Percentiles rank a stretch among this genome's conserved stretches.
Evolutionary conservation across 371 early-diverging fungal genomes (phyloP).

Genomic region (Basidiobolus meristosporus): DNA sequence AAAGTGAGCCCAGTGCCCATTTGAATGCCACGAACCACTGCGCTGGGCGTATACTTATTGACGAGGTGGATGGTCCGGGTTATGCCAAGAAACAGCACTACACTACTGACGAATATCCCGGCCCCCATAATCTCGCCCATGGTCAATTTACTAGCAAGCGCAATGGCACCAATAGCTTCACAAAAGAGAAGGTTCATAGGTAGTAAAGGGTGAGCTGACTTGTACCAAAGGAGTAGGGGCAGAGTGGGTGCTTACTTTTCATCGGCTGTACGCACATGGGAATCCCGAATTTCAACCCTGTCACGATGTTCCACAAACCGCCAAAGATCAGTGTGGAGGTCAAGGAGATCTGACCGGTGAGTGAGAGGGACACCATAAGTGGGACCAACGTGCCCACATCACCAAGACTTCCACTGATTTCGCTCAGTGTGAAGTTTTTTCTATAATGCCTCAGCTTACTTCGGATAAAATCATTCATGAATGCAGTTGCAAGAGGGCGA

Average conservation of each 20-base stretch:
- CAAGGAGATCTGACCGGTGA: constrained; percentile 53
- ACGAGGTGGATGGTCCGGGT: constrained; percentile 52
- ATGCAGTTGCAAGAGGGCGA: too few relatives aligned
- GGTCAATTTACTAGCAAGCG: constrained; percentile 44
- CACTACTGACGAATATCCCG: constrained; percentile 45
- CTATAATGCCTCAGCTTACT: too few relatives aligned
- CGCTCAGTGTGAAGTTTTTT: too few relatives aligned
- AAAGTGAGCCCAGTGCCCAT: constrained; percentile 66
- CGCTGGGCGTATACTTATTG: constrained; percentile 44
- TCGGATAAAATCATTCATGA: too few relatives aligned
- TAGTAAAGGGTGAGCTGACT: too few relatives aligned
- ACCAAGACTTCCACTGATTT: constrained; percentile 54
- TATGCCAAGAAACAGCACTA: constrained; percentile 43
- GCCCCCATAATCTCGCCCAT: too few relatives aligned
- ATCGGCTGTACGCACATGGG: constrained; percentile 78
- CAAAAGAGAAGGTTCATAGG: too few relatives aligned
- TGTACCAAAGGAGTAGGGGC: too few relatives aligned
- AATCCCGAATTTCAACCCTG: constrained; percentile 53
- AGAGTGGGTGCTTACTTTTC: constrained; percentile 32
- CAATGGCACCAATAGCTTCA: constrained; percentile 68
- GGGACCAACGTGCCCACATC: constrained; percentile 80
- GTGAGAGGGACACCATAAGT: constrained; percentile 59
- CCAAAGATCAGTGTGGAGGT: constrained; percentile 71
- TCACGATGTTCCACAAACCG: constrained; percentile 71
- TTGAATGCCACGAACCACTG: constrained; percentile 76